A percentile compares a stretch with the other conserved stretches of the same genome.
These are phyloP conservation scores for Sophora flavescens DNA, from an alignment of 306 rosid species.

Conservation along the genomic window DNA sequence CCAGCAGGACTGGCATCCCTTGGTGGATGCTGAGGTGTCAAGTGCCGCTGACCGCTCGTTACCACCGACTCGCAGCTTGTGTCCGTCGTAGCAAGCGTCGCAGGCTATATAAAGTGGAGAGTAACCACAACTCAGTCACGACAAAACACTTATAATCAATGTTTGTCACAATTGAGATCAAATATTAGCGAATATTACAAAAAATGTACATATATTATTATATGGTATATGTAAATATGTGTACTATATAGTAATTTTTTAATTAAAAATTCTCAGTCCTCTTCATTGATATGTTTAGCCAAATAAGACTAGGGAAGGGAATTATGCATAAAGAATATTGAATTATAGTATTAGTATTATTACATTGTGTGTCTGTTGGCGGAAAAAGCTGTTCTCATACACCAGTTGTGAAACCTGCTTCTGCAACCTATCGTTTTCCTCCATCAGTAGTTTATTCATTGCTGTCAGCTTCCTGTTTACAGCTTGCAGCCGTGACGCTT, in stretches of 20 bases:
- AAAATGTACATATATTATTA: too few species aligned
- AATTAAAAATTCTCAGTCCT: background rate
- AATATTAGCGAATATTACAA: too few species aligned
- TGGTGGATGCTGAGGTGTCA: slow-evolving; percentile 98
- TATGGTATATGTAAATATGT: too few species aligned
- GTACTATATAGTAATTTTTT: too few species aligned
- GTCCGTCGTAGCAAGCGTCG: slow-evolving; percentile 84
- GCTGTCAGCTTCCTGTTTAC: slow-evolving; percentile 97
- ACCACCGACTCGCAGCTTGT: slow-evolving; percentile 98
- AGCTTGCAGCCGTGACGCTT: slow-evolving; percentile 88
- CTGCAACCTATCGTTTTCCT: slow-evolving; percentile 97
- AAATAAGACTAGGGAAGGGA: background rate
- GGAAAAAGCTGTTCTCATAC: slow-evolving; percentile 89
- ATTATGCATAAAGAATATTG: background rate
- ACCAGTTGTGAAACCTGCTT: slow-evolving; percentile 97
- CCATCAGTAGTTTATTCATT: slow-evolving; percentile 94
- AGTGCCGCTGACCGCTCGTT: slow-evolving; percentile 86
- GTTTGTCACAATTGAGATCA: too few species aligned
- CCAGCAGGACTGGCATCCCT: slow-evolving; percentile 99
- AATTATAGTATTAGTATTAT: background rate
- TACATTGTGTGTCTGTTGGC: slow-evolving; percentile 96
- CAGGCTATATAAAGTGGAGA: slow-evolving; percentile 47
- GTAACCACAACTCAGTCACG: too few species aligned
- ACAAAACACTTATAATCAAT: too few species aligned
- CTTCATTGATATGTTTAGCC: background rate